A percentile compares a stretch with the other conserved stretches of the same genome.
Conservation (phyloP, 2,329 filamentous ascomycete genomes). For the Colletotrichum filicis region DNA sequence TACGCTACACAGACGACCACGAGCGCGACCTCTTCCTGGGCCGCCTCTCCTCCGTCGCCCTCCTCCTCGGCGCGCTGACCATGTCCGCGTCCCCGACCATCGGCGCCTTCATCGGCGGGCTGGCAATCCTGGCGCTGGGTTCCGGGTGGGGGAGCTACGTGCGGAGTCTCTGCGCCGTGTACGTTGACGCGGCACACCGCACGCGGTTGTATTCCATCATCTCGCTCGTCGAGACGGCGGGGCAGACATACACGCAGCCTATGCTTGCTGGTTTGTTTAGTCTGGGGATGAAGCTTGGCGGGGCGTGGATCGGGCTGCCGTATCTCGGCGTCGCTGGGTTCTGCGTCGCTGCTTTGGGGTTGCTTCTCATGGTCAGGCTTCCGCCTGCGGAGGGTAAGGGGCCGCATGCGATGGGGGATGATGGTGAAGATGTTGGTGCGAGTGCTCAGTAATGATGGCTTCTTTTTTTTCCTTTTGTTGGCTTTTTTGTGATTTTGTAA, state of each 20-base stretch:
- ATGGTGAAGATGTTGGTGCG: neutral
- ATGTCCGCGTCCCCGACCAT: constrained; percentile 41
- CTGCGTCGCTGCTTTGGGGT: neutral
- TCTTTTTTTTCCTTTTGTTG: neutral
- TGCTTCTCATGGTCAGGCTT: constrained; percentile 27
- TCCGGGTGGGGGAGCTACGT: constrained; percentile 41
- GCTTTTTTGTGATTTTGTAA: neutral
- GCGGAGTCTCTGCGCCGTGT: constrained; percentile 40
- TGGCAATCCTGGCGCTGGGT: constrained; percentile 43
- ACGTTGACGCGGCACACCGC: constrained; percentile 42
- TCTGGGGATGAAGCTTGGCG: constrained; percentile 42
- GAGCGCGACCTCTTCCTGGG: constrained; percentile 43
- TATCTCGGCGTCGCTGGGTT: constrained; percentile 43
- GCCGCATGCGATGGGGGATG: constrained; percentile 5
- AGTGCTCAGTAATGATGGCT: neutral
- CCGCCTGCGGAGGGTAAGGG: constrained; percentile 5
- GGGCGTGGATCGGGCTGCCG: constrained; percentile 43
- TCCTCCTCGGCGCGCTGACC: constrained; percentile 39
- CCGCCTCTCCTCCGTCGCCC: constrained; percentile 39
- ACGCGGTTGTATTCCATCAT: constrained; percentile 43
- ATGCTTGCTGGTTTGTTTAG: constrained; percentile 43
- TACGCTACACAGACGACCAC: constrained; percentile 40
- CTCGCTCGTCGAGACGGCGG: constrained; percentile 38
- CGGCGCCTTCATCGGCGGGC: constrained; percentile 41
- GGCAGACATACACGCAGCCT: constrained; percentile 41